Conservation (phyloP, 2,329 filamentous ascomycete genomes). For the Fusarium nelsonii region DNA sequence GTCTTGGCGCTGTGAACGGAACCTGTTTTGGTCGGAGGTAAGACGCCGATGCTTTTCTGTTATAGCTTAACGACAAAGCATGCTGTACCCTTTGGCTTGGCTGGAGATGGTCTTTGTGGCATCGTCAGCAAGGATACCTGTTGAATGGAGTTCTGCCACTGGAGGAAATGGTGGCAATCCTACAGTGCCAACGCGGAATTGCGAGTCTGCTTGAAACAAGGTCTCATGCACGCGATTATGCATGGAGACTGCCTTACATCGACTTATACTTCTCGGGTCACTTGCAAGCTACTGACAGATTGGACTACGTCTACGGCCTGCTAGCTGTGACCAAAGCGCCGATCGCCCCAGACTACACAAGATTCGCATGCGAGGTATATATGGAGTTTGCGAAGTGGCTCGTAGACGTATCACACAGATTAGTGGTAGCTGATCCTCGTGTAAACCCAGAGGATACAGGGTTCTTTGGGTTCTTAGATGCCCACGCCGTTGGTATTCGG, state of each 20-base stretch:
- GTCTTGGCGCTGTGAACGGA: background rate
- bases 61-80: background rate
- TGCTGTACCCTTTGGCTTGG: background rate
- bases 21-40: background rate
- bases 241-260: background rate
- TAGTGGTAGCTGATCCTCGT: background rate
- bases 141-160: background rate
- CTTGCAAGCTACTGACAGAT: background rate
- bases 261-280: background rate
- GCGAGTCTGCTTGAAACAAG: background rate
- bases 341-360: background rate
- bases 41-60: background rate
- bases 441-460: too few relatives aligned
- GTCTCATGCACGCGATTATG: background rate
- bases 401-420: background rate
- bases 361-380: background rate
- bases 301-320: constrained; percentile 9
- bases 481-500: background rate
- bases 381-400: background rate
- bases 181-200: background rate
- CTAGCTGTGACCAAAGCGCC: background rate
- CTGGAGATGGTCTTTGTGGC: background rate
- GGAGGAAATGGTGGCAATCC: background rate
- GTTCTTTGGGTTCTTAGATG: background rate
- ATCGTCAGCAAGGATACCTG: too few relatives aligned